A percentile compares a stretch with the other conserved stretches of the same genome.
phyloP scores from a whole-genome alignment of 768 basidiomycete genomes.

The Kwoniella mangroviensis region DNA sequence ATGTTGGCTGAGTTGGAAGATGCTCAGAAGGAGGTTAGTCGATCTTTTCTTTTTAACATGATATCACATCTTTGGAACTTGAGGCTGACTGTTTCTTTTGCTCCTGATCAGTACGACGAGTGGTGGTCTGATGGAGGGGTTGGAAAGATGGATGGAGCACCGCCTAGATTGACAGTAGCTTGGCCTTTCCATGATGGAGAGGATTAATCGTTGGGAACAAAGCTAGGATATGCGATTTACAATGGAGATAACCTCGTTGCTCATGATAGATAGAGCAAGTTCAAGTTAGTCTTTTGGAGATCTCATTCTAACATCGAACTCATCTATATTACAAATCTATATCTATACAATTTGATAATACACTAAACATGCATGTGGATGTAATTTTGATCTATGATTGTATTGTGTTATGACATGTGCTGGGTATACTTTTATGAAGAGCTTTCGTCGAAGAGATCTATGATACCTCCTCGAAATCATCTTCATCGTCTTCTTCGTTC shows the following conservation, averaged over 20 bases:
- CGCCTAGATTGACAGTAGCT: conserved; percentile 56
- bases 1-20: conserved; percentile 58
- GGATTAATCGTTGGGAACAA: conserved; percentile 33
- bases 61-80: not conserved
- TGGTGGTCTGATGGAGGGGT: conserved; percentile 57
- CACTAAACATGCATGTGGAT: not conserved
- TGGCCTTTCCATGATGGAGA: conserved; percentile 58
- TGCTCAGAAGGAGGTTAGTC: conserved; percentile 57
- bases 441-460: not conserved
- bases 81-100: not conserved
- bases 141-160: conserved; percentile 52
- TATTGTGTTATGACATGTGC: conserved; percentile 11
- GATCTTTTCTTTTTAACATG: not conserved
- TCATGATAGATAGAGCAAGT: not conserved
- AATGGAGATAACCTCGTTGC: not conserved
- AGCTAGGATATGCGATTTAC: not conserved
- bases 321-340: not conserved
- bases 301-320: not conserved
- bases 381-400: not conserved
- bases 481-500: conserved; percentile 29
- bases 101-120: conserved; percentile 50
- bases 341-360: not conserved
- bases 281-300: not conserved
- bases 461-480: conserved; percentile 32
- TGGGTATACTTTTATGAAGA: conserved; percentile 3